Conservation (phyloP, 257 asterid species). For the Mitragyna speciosa region DNA sequence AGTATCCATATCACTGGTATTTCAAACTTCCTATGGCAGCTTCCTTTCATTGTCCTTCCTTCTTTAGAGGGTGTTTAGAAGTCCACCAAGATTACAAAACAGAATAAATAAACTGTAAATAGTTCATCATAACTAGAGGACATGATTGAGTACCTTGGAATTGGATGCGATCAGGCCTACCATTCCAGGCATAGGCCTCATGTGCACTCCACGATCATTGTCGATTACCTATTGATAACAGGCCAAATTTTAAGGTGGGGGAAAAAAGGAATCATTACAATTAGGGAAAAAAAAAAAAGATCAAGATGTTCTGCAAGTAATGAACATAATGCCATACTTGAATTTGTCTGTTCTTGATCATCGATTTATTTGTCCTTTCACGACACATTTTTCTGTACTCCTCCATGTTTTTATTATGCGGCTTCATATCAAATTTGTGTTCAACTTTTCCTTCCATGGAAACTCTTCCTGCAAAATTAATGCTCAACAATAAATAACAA, state of each 20-base stretch:
- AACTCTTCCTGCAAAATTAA: conserved; percentile 31
- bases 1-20: neutral
- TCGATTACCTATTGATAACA: conserved; percentile 66
- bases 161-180: conserved; percentile 66
- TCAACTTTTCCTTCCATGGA: conserved; percentile 85
- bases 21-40: conserved; percentile 1
- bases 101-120: neutral
- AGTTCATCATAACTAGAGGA: neutral
- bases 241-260: neutral
- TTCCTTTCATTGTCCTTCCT: neutral
- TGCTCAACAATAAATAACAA: neutral
- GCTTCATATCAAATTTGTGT: conserved; percentile 93
- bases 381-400: conserved; percentile 83
- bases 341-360: conserved; percentile 85
- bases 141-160: conserved; percentile 52
- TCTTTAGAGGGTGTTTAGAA: neutral
- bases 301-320: neutral
- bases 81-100: neutral
- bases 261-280: conserved; percentile 6
- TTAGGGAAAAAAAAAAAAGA: conserved; percentile 10
- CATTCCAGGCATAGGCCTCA: conserved; percentile 96
- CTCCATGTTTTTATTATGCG: conserved; percentile 48
- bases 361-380: conserved; percentile 89
- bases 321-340: conserved; percentile 44
- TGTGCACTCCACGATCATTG: conserved; percentile 85